phyloP scores from a whole-genome alignment of 129 eudicot species.

The Pseudognaphalium luteoalbum region DNA sequence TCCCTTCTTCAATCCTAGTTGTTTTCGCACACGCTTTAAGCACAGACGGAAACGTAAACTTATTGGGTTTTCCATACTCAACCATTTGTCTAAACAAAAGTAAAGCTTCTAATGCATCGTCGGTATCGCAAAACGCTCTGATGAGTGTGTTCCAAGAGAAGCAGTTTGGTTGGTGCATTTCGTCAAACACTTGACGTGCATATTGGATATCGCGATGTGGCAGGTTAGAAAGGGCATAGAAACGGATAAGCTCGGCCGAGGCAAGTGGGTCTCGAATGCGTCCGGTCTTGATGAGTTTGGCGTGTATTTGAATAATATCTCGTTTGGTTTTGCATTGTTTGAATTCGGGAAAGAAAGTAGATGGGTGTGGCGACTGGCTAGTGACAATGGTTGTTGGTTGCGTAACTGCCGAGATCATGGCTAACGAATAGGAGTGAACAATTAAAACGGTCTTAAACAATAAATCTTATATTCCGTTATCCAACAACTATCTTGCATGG shows the following conservation, averaged over 20 bases:
- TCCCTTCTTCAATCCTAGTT: constrained; percentile 38
- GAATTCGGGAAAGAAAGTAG: constrained; percentile 45
- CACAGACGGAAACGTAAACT: constrained; percentile 51
- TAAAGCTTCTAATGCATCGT: constrained; percentile 31
- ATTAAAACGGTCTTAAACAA: background rate
- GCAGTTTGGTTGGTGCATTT: constrained; percentile 51
- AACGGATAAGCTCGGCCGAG: constrained; percentile 42
- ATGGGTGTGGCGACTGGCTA: constrained; percentile 31
- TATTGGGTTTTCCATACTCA: constrained; percentile 43
- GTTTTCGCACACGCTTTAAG: constrained; percentile 50
- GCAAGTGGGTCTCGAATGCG: constrained; percentile 47
- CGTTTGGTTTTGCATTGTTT: constrained; percentile 44
- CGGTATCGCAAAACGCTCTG: constrained; percentile 41
- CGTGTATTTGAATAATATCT: constrained; percentile 42
- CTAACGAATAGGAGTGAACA: background rate
- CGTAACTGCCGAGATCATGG: constrained; percentile 32
- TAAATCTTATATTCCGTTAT: too few relatives aligned
- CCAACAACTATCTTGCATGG: too few relatives aligned
- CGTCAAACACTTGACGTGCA: constrained; percentile 38
- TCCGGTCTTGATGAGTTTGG: constrained; percentile 50
- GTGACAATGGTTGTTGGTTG: constrained; percentile 21
- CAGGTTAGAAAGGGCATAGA: constrained; percentile 34
- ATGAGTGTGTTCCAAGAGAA: constrained; percentile 56
- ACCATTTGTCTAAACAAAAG: constrained; percentile 34
- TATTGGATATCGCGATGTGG: constrained; percentile 31